Percentiles rank a stretch among this genome's conserved stretches.
These are phyloP conservation scores for Aspergillus oerlinghausenensis DNA, from an alignment of 2,329 filamentous ascomycete species.

Conservation along the genomic window DNA sequence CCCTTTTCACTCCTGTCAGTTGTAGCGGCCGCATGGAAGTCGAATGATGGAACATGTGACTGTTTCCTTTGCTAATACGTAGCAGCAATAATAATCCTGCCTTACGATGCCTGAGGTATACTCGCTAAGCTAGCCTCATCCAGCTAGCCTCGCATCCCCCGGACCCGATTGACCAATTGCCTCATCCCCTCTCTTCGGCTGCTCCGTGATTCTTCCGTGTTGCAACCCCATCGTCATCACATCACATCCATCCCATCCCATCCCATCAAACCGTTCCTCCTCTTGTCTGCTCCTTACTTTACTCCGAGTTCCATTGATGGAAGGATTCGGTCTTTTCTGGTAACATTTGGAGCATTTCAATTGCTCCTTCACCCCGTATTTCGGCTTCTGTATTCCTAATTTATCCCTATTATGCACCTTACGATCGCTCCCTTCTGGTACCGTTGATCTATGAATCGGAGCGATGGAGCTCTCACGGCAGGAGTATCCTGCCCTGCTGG, in stretches of 20 bases:
- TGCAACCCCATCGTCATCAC: conserved; percentile 9
- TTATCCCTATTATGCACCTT: conserved; percentile 31
- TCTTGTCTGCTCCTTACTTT: not conserved
- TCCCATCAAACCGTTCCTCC: conserved; percentile 11
- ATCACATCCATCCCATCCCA: conserved; percentile 12
- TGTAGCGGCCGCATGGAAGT: not conserved
- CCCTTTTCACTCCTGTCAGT: not conserved
- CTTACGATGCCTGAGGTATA: not conserved
- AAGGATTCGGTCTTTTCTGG: conserved; percentile 4
- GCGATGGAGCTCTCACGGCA: conserved; percentile 73
- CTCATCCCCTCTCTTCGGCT: conserved; percentile 1
- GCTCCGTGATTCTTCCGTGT: conserved; percentile 6
- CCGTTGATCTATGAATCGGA: conserved; percentile 24
- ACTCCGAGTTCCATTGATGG: conserved; percentile 8
- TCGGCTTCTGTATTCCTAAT: conserved; percentile 10
- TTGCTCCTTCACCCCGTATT: conserved; percentile 22
- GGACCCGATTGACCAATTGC: not conserved
- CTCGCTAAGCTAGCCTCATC: not conserved
- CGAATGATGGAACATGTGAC: conserved; percentile 1
- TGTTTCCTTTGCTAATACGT: not conserved
- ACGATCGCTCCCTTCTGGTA: conserved; percentile 13
- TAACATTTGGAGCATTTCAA: not conserved
- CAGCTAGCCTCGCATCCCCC: not conserved
- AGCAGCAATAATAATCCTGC: not conserved
- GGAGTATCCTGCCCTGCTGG: conserved; percentile 93